Evolutionary conservation across 2,329 filamentous ascomycete genomes (phyloP).

Genomic region (Phialophora chinensis): DNA sequence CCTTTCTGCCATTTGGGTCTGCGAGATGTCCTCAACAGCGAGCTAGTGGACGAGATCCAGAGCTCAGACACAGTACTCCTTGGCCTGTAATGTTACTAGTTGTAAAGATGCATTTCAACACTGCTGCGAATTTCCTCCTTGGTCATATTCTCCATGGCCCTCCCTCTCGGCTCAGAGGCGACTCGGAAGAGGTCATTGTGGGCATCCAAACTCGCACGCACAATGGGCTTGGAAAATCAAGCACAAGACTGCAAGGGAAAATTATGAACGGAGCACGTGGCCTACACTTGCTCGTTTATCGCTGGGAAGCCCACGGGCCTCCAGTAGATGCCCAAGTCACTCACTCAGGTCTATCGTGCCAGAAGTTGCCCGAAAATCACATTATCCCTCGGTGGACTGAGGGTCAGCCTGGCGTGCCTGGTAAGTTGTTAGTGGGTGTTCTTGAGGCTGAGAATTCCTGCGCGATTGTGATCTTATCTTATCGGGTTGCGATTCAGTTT

Average conservation of each 20-base stretch:
- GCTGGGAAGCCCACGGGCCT: background rate
- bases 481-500: background rate
- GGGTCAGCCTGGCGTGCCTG: background rate
- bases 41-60: no score
- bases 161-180: no score
- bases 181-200: no score
- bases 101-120: no score
- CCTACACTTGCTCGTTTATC: background rate
- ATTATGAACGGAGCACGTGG: background rate
- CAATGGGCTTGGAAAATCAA: background rate
- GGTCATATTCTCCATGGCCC: no score
- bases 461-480: slow-evolving; percentile 12
- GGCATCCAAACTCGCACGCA: no score
- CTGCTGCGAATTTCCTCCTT: no score
- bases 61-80: no score
- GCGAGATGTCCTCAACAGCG: no score
- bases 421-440: background rate
- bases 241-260: background rate
- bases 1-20: no score
- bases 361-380: background rate
- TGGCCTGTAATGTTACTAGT: no score
- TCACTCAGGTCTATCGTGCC: background rate
- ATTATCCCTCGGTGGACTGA: background rate
- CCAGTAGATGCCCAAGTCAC: background rate
- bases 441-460: background rate